Evolutionary conservation across 169 alveolate species (phyloP), one percentile per base, ranked within the genome.

Genomic region (Plasmodium vivax): DNA sequence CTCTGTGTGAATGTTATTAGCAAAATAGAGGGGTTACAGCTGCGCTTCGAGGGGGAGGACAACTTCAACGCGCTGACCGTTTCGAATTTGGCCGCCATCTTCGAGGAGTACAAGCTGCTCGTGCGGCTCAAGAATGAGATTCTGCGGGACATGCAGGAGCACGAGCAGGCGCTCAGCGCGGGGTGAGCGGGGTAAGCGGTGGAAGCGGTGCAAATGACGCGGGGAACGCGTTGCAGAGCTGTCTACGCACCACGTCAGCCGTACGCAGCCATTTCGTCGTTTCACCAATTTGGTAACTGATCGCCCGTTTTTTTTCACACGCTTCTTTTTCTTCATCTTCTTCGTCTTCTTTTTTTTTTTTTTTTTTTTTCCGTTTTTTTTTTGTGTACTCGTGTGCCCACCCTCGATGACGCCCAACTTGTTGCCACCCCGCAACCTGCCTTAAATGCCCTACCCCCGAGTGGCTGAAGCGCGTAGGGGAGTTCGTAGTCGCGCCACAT

Each of bases 21-120:
- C 56, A 90, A 90, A 80, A 90, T 90, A 2, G 91, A 90, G 72
- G 19, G 75, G 0, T n/a, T 79, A 41, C 80, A 90, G 45, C 45
- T 90, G 32, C 30, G 72, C 5, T 90, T 36, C 47, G 94, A 90
- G 71, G 32, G 72, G 41, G 62, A 32, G 30, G 90, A 90, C 43
- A 71, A 62, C 71, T 54, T 90, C 8, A 38, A 90, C 36, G 58
- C 83, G 30, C 45, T 90, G 32, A 90, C 91, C 45, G 36, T 90
- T 14, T 34, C 94, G 23, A 62, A 81, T 27, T 34, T 90, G 41
- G 16, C 82, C 19, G 36, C 38, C 10, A 58, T 90, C 41, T 90
- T 90, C 82, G 91, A 90, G 14, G 94, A 90, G 73, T 90, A 90
- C 54, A 90, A 90, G 82, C 16, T 27, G 23, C 94, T 90, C 54